Evolutionary conservation across 805 yeast genomes (phyloP), one percentile per base, ranked within the genome.

Genomic region (Saturnispora sanitii): DNA sequence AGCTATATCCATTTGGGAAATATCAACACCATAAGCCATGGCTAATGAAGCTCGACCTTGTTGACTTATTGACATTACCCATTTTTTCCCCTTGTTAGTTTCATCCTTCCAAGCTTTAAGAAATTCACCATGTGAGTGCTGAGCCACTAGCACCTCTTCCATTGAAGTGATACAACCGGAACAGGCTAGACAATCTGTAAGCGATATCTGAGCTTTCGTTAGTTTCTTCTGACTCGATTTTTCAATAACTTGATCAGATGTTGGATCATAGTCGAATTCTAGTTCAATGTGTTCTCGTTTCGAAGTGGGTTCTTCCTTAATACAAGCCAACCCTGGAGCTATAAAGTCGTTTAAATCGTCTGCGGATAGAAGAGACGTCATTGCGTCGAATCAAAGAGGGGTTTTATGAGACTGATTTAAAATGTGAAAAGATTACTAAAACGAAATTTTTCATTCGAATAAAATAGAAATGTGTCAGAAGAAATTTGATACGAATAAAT

Each of bases 161-260:
- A 96, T 94, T 4, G 95, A 83, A 0, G 98, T 92, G 41, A 92
- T 86, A 59, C 98, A 92, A 1, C 98, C 98, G 7, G 94, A 78
- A 56, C 98, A 92, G 0, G 98, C 98, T 40, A 92, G 66, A 61
- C 98, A 92, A 64, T 92, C 98, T 16, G 87, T 79, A 38, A 92
- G 63, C 2, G 92, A 82, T 35, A 92, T 90, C 48, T 83, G 90
- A 0, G 96, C 97, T 39, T 86, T 78, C 21, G 79, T 71, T 6
- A 86, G 64, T 16, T 66, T 64, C 27, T 70, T 67, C 3, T 67
- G 54, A 5, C 64, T 63, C 19, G 75, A 77, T 35, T 32, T 31
- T 16, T 27, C 17, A 15, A 80, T 74, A 2, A 86, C 87, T 50
- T 84, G 88, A 8, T 77, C 53, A 6, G 84, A 81, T n/a, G 30